Evolutionary conservation across 495 filamentous ascomycete species (phyloP).

Genomic region (Xylaria flabelliformis): DNA sequence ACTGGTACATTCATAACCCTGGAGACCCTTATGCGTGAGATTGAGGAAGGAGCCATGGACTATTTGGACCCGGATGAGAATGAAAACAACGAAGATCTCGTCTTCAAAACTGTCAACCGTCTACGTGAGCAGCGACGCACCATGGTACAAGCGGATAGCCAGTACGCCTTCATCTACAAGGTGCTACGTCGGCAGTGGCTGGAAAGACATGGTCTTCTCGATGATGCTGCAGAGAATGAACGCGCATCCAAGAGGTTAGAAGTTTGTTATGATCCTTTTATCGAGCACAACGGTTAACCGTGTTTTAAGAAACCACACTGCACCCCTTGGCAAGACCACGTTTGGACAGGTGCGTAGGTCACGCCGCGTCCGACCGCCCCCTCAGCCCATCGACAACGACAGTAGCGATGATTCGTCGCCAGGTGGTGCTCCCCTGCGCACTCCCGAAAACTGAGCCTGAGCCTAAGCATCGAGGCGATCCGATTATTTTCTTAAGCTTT

Average conservation of each 20-base stretch:
- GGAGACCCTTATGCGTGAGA: slow-evolving; percentile 83
- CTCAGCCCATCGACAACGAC: slow-evolving; percentile 16
- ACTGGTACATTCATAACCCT: slow-evolving; percentile 95
- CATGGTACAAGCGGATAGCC: slow-evolving; percentile 92
- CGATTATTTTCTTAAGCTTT: not conserved
- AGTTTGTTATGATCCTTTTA: slow-evolving; percentile 46
- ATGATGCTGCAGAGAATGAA: slow-evolving; percentile 40
- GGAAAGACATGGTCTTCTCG: slow-evolving; percentile 54
- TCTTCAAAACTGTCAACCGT: slow-evolving; percentile 76
- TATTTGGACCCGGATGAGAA: slow-evolving; percentile 38
- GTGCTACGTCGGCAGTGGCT: slow-evolving; percentile 76
- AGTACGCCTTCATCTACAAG: slow-evolving; percentile 90
- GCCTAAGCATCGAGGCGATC: slow-evolving; percentile 1
- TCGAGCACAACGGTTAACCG: slow-evolving; percentile 26
- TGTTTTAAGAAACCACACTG: slow-evolving; percentile 22
- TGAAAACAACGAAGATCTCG: slow-evolving; percentile 48
- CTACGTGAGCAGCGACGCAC: slow-evolving; percentile 89
- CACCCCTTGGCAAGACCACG: slow-evolving; percentile 7
- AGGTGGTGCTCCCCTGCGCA: slow-evolving; percentile 19
- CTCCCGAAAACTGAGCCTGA: not conserved
- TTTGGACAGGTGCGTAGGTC: slow-evolving; percentile 22
- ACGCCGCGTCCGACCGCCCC: slow-evolving; percentile 4
- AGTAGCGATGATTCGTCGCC: slow-evolving; percentile 29
- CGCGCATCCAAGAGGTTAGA: slow-evolving; percentile 56
- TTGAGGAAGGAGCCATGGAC: slow-evolving; percentile 76